Evolutionary conservation across 1,139 yeast species (phyloP).

Genomic region (Saccharomycopsis crataegensis): DNA sequence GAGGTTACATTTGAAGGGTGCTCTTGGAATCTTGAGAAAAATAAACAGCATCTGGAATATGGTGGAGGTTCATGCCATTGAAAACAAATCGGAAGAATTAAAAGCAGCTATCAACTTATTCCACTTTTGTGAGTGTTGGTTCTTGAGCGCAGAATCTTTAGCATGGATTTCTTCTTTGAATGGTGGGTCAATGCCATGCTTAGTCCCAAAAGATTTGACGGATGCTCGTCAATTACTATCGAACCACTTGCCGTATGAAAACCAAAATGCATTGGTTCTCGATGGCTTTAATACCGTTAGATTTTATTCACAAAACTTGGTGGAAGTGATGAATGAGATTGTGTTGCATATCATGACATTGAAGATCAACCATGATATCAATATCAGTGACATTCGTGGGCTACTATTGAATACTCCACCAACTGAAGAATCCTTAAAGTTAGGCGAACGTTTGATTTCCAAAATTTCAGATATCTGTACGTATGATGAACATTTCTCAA

Average conservation of each 20-base stretch:
- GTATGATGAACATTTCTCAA: background rate
- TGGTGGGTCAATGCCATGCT: constrained; percentile 9
- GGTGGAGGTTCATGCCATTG: background rate
- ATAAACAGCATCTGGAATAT: constrained; percentile 2
- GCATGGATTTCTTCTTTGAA: constrained; percentile 15
- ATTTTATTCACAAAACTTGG: constrained; percentile 8
- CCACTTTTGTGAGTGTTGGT: constrained; percentile 16
- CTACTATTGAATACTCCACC: constrained; percentile 1
- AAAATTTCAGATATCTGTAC: background rate
- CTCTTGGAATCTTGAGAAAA: constrained; percentile 19
- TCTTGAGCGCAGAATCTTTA: constrained; percentile 11
- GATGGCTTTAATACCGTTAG: constrained; percentile 13
- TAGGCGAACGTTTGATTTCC: constrained; percentile 1
- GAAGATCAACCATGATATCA: constrained; percentile 2
- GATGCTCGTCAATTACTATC: constrained; percentile 1
- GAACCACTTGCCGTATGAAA: constrained; percentile 3
- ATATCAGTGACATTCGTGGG: constrained; percentile 9
- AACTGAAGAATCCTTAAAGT: constrained; percentile 1
- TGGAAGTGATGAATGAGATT: constrained; percentile 11
- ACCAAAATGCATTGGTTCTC: constrained; percentile 3
- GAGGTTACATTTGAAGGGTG: constrained; percentile 27
- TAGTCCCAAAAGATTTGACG: background rate
- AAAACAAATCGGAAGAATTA: background rate
- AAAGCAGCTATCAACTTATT: constrained; percentile 12
- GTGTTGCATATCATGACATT: constrained; percentile 10